Evolutionary conservation across 2,329 filamentous ascomycete genomes (phyloP), one percentile per base, ranked within the genome.

Genomic region (Neurospora crassa): DNA sequence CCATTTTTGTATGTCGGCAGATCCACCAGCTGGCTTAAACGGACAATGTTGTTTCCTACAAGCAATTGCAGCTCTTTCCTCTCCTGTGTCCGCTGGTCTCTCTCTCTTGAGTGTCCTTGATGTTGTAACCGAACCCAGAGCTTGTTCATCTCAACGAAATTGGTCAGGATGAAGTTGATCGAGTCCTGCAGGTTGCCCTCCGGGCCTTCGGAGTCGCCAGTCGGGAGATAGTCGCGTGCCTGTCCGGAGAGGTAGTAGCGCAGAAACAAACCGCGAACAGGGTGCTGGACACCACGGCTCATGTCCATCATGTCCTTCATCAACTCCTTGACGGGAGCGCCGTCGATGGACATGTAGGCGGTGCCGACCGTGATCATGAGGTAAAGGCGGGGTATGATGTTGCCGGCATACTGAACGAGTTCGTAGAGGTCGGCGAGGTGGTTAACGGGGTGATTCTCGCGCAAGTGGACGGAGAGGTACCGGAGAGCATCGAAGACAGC

Each of bases 291-390:
- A 71, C 96, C 96, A 74, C 96, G 89, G 82, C 94, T 98, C 96
- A 99, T 99, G 82, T 99, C 96, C 96, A 99, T 99, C 96, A 99
- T 99, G 81, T 99, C 96, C 83, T 99, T 99, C 96, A 99, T 99
- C 74, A 99, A 93, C 84, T 99, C 96, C 83, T 99, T 99, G 76
- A 99, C 96, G 0, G 96, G 96, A 72, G 96, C 96, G 86, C 98
- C 96, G 78, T 96, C 92, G 79, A 99, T 96, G 37, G 93, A 91
- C 96, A 99, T 99, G 85, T 99, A 99, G 68, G 97, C 96, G 2
- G 96, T 99, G 72, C 96, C 96, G 47, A 99, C 96, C 0, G 96
- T 99, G 78, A 99, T 96, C 96, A 99, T 99, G 72, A 99, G 90
- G 81, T 99, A 99, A 74, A 99, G 85, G 75, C 96, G 90, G 34